Conservation (phyloP, 164 flowering plant genomes). For the Berberis thunbergii region DNA sequence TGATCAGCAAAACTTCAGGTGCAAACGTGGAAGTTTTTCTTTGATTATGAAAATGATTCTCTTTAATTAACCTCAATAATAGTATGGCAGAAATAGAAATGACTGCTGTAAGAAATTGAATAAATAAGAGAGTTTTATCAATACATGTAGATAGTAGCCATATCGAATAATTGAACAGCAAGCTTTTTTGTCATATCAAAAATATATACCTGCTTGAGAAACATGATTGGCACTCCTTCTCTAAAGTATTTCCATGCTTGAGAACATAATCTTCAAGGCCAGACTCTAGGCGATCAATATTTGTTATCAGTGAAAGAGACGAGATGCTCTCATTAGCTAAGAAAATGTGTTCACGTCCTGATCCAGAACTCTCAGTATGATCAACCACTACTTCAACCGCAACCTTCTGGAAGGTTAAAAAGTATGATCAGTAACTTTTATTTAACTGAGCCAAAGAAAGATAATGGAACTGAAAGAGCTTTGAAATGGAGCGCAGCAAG, state of each 20-base stretch:
- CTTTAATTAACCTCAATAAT: too few relatives aligned
- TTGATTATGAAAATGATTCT: too few relatives aligned
- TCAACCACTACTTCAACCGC: constrained; percentile 49
- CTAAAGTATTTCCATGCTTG: constrained; percentile 45
- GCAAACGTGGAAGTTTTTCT: too few relatives aligned
- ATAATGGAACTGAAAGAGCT: too few relatives aligned
- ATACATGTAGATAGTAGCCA: neutral
- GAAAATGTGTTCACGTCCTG: constrained; percentile 25
- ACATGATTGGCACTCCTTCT: constrained; percentile 40
- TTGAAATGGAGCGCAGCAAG: too few relatives aligned
- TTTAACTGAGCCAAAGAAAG: neutral
- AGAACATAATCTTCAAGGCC: constrained; percentile 62
- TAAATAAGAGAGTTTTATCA: too few relatives aligned
- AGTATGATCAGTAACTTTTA: neutral
- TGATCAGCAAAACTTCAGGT: too few relatives aligned
- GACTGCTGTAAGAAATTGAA: too few relatives aligned
- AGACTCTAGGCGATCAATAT: constrained; percentile 39
- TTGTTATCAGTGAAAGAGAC: constrained; percentile 25
- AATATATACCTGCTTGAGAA: constrained; percentile 38
- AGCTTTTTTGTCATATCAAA: neutral
- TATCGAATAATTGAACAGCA: neutral
- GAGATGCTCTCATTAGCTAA: constrained; percentile 27
- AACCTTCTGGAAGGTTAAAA: constrained; percentile 35
- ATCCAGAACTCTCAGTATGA: constrained; percentile 16
- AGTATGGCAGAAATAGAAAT: too few relatives aligned